Evolutionary conservation across 495 filamentous ascomycete genomes (phyloP).

Genomic region (Ascodesmis nigricans): DNA sequence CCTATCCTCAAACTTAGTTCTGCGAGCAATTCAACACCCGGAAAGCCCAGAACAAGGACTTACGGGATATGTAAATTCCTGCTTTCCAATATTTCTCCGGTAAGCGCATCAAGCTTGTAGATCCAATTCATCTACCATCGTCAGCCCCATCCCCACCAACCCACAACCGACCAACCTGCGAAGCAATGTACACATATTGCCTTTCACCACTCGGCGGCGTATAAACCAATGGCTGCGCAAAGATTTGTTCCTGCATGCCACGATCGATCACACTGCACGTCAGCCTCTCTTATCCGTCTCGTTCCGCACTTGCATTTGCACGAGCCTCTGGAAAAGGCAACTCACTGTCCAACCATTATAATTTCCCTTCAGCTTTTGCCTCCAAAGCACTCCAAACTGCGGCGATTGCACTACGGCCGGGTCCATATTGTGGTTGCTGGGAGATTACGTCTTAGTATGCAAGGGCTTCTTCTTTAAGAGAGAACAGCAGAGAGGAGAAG

Average conservation of each 20-base stretch:
- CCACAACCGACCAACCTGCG: constrained; percentile 11
- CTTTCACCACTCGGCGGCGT: constrained; percentile 11
- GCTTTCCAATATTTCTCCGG: constrained; percentile 21
- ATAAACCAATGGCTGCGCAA: constrained; percentile 19
- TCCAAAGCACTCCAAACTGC: constrained; percentile 18
- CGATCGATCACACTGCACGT: too few species aligned
- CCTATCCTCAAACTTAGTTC: constrained; percentile 26
- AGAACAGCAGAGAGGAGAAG: not conserved
- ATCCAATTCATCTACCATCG: constrained; percentile 26
- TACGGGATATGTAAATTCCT: constrained; percentile 21
- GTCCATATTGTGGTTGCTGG: constrained; percentile 15
- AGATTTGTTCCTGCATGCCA: constrained; percentile 12
- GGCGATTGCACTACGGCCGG: constrained; percentile 16
- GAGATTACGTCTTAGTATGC: not conserved
- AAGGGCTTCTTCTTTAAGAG: not conserved
- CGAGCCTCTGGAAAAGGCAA: not conserved
- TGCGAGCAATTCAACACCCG: constrained; percentile 26
- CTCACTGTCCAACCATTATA: constrained; percentile 18
- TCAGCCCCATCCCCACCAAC: constrained; percentile 11
- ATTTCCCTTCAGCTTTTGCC: constrained; percentile 13
- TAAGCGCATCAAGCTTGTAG: constrained; percentile 28
- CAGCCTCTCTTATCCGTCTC: too few species aligned
- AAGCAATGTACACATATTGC: constrained; percentile 28
- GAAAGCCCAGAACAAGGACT: constrained; percentile 21
- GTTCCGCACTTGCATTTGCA: not conserved